Percentiles rank a stretch among this genome's conserved stretches.
These are phyloP conservation scores for Anacardium occidentale DNA, from an alignment of 345 rosid species.

Conservation along the genomic window DNA sequence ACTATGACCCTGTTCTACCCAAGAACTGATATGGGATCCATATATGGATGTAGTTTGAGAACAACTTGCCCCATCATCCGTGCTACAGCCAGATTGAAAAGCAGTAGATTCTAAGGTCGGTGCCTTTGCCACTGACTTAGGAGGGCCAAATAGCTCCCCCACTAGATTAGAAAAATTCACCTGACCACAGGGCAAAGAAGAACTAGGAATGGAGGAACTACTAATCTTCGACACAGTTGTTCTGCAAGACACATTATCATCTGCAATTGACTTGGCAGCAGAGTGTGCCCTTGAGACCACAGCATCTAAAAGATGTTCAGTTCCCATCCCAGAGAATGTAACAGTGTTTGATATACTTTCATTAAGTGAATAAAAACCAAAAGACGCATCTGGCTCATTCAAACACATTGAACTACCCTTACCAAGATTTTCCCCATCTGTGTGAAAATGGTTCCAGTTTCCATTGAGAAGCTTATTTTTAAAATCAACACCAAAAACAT, in stretches of 20 bases:
- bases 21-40: constrained; percentile 85
- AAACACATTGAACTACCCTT: constrained; percentile 34
- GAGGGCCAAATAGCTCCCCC: constrained; percentile 35
- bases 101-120: constrained; percentile 40
- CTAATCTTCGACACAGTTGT: constrained; percentile 68
- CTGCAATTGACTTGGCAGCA: constrained; percentile 61
- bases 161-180: constrained; percentile 36
- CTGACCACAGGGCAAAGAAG: constrained; percentile 32
- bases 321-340: constrained; percentile 31
- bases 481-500: constrained; percentile 70
- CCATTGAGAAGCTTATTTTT: constrained; percentile 51
- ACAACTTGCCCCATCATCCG: constrained; percentile 43
- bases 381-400: constrained; percentile 37
- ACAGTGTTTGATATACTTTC: constrained; percentile 35
- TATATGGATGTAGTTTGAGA: constrained; percentile 51
- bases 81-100: constrained; percentile 40
- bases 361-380: constrained; percentile 38
- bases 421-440: constrained; percentile 33
- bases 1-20: constrained; percentile 71
- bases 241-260: constrained; percentile 66
- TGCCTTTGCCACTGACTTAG: constrained; percentile 38
- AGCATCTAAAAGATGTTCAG: constrained; percentile 89
- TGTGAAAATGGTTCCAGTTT: constrained; percentile 31
- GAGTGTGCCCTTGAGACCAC: constrained; percentile 68
- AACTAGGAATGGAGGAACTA: constrained; percentile 52